Evolutionary conservation across 192 early-diverging fungal genomes (phyloP).

Genomic region (Dimargaris cristalligena): DNA sequence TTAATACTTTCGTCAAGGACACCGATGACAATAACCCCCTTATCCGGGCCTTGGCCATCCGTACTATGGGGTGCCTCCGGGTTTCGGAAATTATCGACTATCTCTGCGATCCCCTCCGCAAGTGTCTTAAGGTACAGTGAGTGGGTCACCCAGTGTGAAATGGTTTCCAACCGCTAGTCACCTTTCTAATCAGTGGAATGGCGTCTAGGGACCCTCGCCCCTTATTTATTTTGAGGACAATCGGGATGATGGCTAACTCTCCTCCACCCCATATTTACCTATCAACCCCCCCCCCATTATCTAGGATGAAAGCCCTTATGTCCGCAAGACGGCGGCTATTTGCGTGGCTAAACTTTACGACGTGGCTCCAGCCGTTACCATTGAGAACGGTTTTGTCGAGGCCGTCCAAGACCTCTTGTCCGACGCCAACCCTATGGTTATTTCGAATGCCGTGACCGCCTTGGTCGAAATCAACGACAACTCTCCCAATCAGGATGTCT

Average conservation of each 20-base stretch:
- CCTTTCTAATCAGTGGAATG: no score
- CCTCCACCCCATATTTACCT: no score
- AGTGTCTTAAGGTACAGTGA: conserved; percentile 69
- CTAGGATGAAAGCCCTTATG: conserved; percentile 94
- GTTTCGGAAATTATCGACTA: conserved; percentile 93
- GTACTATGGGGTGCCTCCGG: conserved; percentile 95
- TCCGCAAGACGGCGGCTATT: conserved; percentile 90
- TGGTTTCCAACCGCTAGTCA: no score
- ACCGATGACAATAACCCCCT: conserved; percentile 88
- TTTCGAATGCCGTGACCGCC: conserved; percentile 88
- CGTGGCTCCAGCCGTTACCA: conserved; percentile 62
- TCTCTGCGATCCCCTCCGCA: conserved; percentile 77
- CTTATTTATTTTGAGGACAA: no score
- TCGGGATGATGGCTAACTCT: no score
- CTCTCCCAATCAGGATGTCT: conserved; percentile 46
- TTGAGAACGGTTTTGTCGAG: conserved; percentile 87
- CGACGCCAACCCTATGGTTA: conserved; percentile 92
- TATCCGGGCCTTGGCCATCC: conserved; percentile 86
- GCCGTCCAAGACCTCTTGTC: conserved; percentile 75
- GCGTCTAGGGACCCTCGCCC: no score
- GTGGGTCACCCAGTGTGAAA: no score
- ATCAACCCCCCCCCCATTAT: no score
- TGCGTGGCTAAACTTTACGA: conserved; percentile 95
- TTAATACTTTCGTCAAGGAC: conserved; percentile 97
- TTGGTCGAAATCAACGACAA: conserved; percentile 79